phyloP scores from a whole-genome alignment of 257 asterid genomes.

The Mentha longifolia region DNA sequence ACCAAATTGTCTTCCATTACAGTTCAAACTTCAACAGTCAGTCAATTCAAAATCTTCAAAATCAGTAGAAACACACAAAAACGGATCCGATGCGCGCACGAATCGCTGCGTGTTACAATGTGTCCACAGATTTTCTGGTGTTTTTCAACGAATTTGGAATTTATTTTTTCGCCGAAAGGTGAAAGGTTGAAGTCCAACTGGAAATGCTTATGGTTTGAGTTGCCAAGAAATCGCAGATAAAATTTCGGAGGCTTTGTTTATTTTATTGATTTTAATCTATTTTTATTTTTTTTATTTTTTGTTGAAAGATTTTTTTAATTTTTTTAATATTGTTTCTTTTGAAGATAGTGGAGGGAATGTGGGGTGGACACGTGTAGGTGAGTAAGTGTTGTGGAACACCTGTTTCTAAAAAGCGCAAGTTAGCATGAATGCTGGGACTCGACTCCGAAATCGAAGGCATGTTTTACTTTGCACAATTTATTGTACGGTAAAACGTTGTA shows the following conservation, averaged over 20 bases:
- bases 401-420: background rate
- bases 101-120: background rate
- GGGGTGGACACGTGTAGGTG: slow-evolving; percentile 30
- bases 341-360: slow-evolving; percentile 32
- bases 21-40: background rate
- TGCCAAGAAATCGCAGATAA: slow-evolving; percentile 28
- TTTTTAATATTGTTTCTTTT: background rate
- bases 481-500: background rate
- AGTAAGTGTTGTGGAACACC: slow-evolving; percentile 24
- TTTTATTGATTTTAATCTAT: background rate
- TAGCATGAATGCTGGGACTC: slow-evolving; percentile 12
- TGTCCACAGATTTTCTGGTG: slow-evolving; percentile 4
- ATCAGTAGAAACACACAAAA: no score
- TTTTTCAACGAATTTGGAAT: slow-evolving; percentile 21
- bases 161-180: slow-evolving; percentile 39
- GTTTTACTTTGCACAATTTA: background rate
- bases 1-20: slow-evolving; percentile 74
- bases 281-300: background rate
- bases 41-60: slow-evolving; percentile 26
- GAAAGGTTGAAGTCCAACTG: slow-evolving; percentile 36
- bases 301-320: no score
- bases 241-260: background rate
- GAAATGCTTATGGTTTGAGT: slow-evolving; percentile 33
- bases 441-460: background rate
- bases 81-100: no score